Evolutionary conservation across 768 basidiomycete genomes (phyloP), one percentile per base, ranked within the genome.

Genomic region (Psilocybe sp.): DNA sequence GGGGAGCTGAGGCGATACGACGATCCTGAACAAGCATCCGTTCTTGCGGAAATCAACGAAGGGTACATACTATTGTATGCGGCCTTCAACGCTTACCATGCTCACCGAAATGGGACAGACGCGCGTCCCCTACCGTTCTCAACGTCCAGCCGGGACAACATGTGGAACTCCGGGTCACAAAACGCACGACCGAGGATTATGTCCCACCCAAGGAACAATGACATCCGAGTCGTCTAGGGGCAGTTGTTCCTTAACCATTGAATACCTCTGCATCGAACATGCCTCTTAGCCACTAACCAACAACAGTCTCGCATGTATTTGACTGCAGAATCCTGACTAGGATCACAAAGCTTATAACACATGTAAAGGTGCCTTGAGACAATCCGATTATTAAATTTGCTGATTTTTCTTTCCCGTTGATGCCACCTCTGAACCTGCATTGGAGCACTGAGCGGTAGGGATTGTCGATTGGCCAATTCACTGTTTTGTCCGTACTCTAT

Each of bases 1-100:
- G 92, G 93, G 5, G 84, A 85, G 28, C 71, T 98, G 47, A 79
- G 89, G 79, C 73, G 78, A 16, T 97, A 97, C 63, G 87, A 89
- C 49, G 83, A 94, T 53, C 89, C 91, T 0, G 74, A 71, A 14
- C 84, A 93, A 55, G 74, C 80, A 36, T 76, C 78, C 46, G 67
- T 92, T 11, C 72, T 98, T 6, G 73, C 75, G 1, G 84, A 90
- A 51, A 89, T 98, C 54, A 84, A 92, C 55, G 67, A 83, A 5
- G 93, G 94, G 87, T 91, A 68, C 3, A 34, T 28, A 15, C 16
- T 23, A 32, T n/a, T 36, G 16, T n/a, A 40, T 44, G 35, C n/a
- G 19, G 11, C 19, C 8, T 18, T 16, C 28, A 34, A 46, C 37
- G 44, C 15, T 47, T 50, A 18, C 46, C 36, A 37, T 33, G 36